Evolutionary conservation across 2,329 filamentous ascomycete genomes (phyloP).

Genomic region (Ceratocystis cacaofunesta): DNA sequence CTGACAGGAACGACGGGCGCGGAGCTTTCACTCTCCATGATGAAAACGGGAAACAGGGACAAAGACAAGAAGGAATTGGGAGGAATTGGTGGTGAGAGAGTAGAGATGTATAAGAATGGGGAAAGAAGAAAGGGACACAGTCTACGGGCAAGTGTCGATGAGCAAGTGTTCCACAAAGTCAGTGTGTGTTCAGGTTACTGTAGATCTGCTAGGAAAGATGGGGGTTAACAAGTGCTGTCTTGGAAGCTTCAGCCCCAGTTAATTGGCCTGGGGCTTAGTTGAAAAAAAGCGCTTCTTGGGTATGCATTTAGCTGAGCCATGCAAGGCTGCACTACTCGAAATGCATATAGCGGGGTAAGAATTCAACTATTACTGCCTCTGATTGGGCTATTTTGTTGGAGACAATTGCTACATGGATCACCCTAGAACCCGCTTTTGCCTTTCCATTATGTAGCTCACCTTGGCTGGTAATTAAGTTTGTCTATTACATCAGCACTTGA

Average conservation of each 20-base stretch:
- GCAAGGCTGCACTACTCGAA: background rate
- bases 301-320: background rate
- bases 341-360: background rate
- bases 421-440: background rate
- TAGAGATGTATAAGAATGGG: background rate
- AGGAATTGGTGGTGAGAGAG: background rate
- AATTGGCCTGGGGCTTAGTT: background rate
- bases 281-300: no score
- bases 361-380: background rate
- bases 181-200: background rate
- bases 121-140: background rate
- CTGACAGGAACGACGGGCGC: slow-evolving; percentile 44
- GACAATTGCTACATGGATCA: background rate
- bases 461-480: background rate
- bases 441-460: background rate
- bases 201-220: background rate
- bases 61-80: background rate
- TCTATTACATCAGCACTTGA: background rate
- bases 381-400: background rate
- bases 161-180: background rate
- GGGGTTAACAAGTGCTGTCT: background rate
- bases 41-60: slow-evolving; percentile 18
- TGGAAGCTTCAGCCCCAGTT: background rate
- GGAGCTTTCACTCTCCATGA: slow-evolving; percentile 10
- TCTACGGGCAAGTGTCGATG: background rate